phyloP scores from a whole-genome alignment of 2,329 filamentous ascomycete species.

The Paraphaeosphaeria sporulosa region DNA sequence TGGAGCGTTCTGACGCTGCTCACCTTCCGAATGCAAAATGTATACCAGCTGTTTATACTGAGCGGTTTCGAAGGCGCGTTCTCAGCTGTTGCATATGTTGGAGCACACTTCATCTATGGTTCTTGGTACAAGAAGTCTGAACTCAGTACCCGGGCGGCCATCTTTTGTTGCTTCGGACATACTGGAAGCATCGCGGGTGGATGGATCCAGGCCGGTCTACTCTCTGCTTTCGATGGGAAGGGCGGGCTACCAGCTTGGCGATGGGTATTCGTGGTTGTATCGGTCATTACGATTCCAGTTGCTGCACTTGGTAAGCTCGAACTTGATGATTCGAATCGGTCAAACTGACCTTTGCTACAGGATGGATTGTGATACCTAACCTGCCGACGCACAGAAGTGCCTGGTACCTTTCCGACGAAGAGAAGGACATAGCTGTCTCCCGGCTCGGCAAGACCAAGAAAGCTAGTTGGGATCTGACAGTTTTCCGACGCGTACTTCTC shows the following conservation, averaged over 20 bases:
- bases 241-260: constrained; percentile 5
- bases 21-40: constrained; percentile 5
- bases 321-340: neutral
- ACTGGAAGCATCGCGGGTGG: constrained; percentile 5
- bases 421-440: constrained; percentile 2
- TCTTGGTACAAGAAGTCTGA: constrained; percentile 6
- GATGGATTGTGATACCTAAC: constrained; percentile 3
- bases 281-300: constrained; percentile 4
- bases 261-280: constrained; percentile 6
- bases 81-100: constrained; percentile 6
- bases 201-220: constrained; percentile 2
- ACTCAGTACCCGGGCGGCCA: constrained; percentile 1
- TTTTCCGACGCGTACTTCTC: constrained; percentile 6
- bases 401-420: constrained; percentile 5
- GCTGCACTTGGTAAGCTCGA: neutral
- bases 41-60: neutral
- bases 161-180: constrained; percentile 8
- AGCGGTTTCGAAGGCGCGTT: constrained; percentile 4
- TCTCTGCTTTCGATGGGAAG: constrained; percentile 3
- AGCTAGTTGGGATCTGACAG: constrained; percentile 5
- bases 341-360: neutral
- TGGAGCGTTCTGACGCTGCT: constrained; percentile 5
- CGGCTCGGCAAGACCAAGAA: constrained; percentile 3
- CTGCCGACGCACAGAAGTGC: constrained; percentile 2
- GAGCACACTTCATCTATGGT: constrained; percentile 6